Evolutionary conservation across 805 yeast genomes (phyloP).

Genomic region (Starmerella vaccinii): DNA sequence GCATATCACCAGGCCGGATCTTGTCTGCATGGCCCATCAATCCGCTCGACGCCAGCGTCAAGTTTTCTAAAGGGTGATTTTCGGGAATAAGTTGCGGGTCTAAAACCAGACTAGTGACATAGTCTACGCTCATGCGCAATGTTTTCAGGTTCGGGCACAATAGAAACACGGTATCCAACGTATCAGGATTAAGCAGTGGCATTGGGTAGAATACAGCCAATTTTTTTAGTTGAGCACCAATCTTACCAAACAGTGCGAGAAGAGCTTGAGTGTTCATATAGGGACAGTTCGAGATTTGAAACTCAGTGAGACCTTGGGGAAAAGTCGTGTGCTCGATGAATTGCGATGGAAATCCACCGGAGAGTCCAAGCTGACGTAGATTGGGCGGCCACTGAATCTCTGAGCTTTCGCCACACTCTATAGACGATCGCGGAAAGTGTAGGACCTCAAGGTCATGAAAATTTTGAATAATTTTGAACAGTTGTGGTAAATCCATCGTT

Average conservation of each 20-base stretch:
- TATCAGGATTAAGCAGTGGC: conserved; percentile 62
- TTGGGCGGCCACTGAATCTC: conserved; percentile 70
- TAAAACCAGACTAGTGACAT: conserved; percentile 43
- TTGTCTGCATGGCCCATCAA: conserved; percentile 69
- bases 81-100: conserved; percentile 30
- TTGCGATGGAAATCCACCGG: conserved; percentile 83
- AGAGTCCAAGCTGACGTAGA: conserved; percentile 57
- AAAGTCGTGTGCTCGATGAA: conserved; percentile 61
- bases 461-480: conserved; percentile 62
- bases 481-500: conserved; percentile 69
- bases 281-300: conserved; percentile 86
- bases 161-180: conserved; percentile 61
- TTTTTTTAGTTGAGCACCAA: conserved; percentile 56
- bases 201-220: conserved; percentile 75
- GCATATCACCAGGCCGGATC: conserved; percentile 78
- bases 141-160: conserved; percentile 64
- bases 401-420: conserved; percentile 43
- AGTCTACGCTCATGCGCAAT: conserved; percentile 70
- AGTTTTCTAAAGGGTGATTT: conserved; percentile 44
- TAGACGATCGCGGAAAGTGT: conserved; percentile 81
- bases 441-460: conserved; percentile 57
- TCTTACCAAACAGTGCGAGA: conserved; percentile 46
- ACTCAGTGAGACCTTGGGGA: conserved; percentile 57
- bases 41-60: conserved; percentile 77
- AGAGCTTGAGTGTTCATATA: conserved; percentile 55